Conservation (phyloP, 345 rosid genomes). For the Salix udensis region DNA sequence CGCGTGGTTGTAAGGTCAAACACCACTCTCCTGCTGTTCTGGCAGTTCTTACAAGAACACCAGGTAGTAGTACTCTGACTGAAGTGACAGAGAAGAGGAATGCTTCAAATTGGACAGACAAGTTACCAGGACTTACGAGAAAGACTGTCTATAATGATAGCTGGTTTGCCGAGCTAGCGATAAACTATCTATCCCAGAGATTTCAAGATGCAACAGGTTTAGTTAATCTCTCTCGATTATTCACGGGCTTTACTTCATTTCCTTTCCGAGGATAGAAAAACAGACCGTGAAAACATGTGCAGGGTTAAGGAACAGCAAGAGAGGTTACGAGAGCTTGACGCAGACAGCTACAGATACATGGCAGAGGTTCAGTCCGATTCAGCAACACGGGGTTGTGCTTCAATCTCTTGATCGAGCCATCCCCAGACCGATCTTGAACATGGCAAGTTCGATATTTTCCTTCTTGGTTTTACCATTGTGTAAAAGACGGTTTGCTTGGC, state of each 20-base stretch:
- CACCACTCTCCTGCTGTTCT: conserved; percentile 15
- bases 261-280: neutral
- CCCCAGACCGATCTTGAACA: conserved; percentile 43
- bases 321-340: conserved; percentile 61
- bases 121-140: neutral
- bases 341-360: conserved; percentile 55
- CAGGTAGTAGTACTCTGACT: conserved; percentile 7
- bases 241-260: neutral
- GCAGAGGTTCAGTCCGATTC: conserved; percentile 33
- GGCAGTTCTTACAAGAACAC: conserved; percentile 35
- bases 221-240: neutral
- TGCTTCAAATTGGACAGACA: conserved; percentile 6
- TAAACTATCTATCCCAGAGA: conserved; percentile 46
- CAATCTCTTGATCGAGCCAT: conserved; percentile 53
- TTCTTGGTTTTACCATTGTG: neutral
- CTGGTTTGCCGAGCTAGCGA: conserved; percentile 53
- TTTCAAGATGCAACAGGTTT: conserved; percentile 62
- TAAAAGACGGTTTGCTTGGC: neutral
- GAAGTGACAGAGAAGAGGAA: conserved; percentile 15
- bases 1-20: neutral
- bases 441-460: conserved; percentile 33
- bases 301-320: conserved; percentile 42
- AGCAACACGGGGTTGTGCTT: conserved; percentile 60
- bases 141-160: conserved; percentile 42
- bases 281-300: neutral